These are phyloP conservation scores for Backusella parvicylindrica DNA, from an alignment of 192 early-diverging fungal genomes.

Conservation along the genomic window DNA sequence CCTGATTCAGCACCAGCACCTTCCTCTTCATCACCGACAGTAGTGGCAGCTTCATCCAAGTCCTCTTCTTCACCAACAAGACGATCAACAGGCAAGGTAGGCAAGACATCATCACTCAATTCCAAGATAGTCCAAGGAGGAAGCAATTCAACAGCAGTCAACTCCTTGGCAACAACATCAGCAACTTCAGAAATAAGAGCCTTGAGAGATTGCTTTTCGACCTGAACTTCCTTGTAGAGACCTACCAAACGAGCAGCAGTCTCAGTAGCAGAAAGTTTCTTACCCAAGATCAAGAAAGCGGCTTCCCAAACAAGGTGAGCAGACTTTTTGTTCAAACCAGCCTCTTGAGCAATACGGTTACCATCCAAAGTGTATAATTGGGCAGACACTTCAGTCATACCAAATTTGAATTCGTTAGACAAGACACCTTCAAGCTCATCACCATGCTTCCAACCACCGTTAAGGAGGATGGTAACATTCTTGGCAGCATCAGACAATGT, in stretches of 20 bases:
- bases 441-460: conserved; percentile 59
- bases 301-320: conserved; percentile 55
- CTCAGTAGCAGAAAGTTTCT: conserved; percentile 21
- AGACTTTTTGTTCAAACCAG: conserved; percentile 45
- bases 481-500: conserved; percentile 47
- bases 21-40: conserved; percentile 39
- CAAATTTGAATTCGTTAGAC: conserved; percentile 57
- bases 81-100: conserved; percentile 30
- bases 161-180: conserved; percentile 22
- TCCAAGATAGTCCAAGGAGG: conserved; percentile 47
- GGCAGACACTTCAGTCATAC: conserved; percentile 47
- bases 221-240: conserved; percentile 25
- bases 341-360: conserved; percentile 56
- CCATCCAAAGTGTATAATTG: conserved; percentile 64
- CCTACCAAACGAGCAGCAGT: conserved; percentile 13
- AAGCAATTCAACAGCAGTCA: conserved; percentile 34
- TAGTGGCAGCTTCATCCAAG: conserved; percentile 12
- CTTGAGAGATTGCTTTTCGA: conserved; percentile 11
- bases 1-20: conserved; percentile 30
- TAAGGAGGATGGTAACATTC: conserved; percentile 57
- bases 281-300: conserved; percentile 50
- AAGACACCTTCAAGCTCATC: conserved; percentile 69
- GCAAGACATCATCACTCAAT: conserved; percentile 29
- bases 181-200: background rate
- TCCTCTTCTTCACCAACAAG: conserved; percentile 26